Conservation (phyloP, 352 stramenopile genomes). For the Stramenopiles sp. region DNA sequence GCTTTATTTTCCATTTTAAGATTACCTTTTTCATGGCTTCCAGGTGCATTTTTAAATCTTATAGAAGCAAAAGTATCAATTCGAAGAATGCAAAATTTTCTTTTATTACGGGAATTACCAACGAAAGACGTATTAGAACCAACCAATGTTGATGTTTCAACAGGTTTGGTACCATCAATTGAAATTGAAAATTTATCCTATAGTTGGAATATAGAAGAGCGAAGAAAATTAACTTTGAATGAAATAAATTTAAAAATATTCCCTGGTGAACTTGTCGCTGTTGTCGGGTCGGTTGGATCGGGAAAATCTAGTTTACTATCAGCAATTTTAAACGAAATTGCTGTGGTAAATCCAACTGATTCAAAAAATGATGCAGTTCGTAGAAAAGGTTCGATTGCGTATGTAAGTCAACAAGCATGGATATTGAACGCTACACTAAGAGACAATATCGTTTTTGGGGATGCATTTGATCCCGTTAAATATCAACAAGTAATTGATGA, state of each 20-base stretch:
- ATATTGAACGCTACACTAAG: conserved; percentile 64
- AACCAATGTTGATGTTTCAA: too few species aligned
- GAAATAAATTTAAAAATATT: not conserved
- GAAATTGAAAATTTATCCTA: not conserved
- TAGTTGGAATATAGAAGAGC: not conserved
- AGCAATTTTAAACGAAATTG: conserved; percentile 75
- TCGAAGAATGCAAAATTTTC: not conserved
- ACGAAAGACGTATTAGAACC: too few species aligned
- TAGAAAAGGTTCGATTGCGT: conserved; percentile 31
- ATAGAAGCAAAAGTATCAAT: not conserved
- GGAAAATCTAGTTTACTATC: conserved; percentile 84
- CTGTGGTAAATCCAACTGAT: not conserved
- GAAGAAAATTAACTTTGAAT: not conserved
- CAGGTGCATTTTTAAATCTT: not conserved
- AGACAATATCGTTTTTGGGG: conserved; percentile 72
- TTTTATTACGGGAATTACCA: not conserved
- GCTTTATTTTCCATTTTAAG: not conserved
- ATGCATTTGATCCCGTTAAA: conserved; percentile 23
- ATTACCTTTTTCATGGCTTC: not conserved
- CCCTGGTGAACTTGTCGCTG: conserved; percentile 56
- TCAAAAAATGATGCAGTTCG: not conserved
- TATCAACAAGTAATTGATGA: conserved; percentile 31
- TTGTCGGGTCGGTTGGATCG: conserved; percentile 75
- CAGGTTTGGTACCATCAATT: not conserved
- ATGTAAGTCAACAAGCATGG: conserved; percentile 64